Evolutionary conservation across 23 red algal genomes (phyloP).

Genomic region (Gracilaria gracilis): DNA sequence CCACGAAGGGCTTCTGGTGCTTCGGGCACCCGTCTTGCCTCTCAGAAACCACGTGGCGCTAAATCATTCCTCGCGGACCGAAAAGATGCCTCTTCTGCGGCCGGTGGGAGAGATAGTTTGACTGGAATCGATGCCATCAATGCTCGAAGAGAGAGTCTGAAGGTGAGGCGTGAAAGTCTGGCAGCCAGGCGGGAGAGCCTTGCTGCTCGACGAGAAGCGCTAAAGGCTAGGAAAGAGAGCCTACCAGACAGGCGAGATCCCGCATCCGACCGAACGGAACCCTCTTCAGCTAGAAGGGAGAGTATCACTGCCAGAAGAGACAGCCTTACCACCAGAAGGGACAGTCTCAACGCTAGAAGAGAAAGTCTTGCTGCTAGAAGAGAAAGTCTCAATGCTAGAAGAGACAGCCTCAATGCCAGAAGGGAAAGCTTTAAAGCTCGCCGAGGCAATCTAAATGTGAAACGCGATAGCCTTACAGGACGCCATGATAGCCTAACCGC

Average conservation of each 20-base stretch:
- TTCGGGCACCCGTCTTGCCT: neutral
- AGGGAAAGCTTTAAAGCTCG: neutral
- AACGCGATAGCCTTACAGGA: neutral
- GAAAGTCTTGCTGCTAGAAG: neutral
- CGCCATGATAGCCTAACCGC: neutral
- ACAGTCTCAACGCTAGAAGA: neutral
- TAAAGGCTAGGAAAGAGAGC: conserved; percentile 19
- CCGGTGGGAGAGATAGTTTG: conserved; percentile 15
- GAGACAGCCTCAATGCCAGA: neutral
- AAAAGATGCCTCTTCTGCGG: neutral
- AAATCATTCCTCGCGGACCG: conserved; percentile 8
- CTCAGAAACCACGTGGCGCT: neutral
- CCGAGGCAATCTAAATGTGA: neutral
- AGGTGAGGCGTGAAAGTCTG: conserved; percentile 34
- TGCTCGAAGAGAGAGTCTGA: conserved; percentile 31
- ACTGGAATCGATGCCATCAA: neutral
- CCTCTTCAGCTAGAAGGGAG: conserved; percentile 15
- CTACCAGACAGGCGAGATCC: conserved; percentile 22
- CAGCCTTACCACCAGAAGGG: neutral
- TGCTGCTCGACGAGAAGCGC: conserved; percentile 23
- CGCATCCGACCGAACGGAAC: conserved; percentile 7
- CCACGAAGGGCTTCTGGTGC: conserved; percentile 9
- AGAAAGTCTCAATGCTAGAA: neutral
- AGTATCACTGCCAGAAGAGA: conserved; percentile 19
- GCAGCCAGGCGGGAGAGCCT: conserved; percentile 24